Percentiles rank a stretch among this genome's conserved stretches.
These are phyloP conservation scores for Zygnema cylindricum DNA, from an alignment of 139 green algal genomes.

Conservation along the genomic window DNA sequence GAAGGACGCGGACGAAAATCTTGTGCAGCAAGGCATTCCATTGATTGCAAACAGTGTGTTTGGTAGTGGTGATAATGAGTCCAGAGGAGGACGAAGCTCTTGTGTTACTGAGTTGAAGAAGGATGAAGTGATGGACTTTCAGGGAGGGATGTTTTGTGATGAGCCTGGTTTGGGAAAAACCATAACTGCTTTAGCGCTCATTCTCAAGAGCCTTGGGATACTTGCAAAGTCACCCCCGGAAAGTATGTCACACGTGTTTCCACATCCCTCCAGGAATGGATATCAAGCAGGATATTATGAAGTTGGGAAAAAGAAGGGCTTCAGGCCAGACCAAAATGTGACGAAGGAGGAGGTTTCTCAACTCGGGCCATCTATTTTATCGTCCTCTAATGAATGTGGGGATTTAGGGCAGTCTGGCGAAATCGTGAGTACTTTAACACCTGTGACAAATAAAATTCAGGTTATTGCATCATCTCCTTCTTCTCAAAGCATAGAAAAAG, in stretches of 20 bases:
- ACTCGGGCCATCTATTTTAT: too few relatives aligned
- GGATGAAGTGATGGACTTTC: constrained; percentile 61
- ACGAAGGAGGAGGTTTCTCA: too few relatives aligned
- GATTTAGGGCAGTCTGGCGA: too few relatives aligned
- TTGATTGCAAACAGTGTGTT: not conserved
- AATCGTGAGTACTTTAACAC: too few relatives aligned
- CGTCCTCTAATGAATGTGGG: too few relatives aligned
- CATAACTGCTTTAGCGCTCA: constrained; percentile 73
- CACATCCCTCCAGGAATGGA: not conserved
- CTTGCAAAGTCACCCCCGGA: not conserved
- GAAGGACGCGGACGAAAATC: not conserved
- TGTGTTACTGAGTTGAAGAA: constrained; percentile 24
- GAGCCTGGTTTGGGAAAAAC: constrained; percentile 95
- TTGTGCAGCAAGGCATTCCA: not conserved
- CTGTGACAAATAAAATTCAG: too few relatives aligned
- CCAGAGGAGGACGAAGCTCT: not conserved
- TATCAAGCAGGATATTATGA: not conserved
- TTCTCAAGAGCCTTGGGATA: constrained; percentile 75
- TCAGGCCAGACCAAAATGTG: too few relatives aligned
- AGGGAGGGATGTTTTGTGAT: constrained; percentile 89
- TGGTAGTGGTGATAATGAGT: not conserved
- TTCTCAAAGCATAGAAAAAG: too few relatives aligned
- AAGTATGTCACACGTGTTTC: not conserved
- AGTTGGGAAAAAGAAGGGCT: not conserved
- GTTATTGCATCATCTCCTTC: too few relatives aligned